These are phyloP conservation scores for Phylloporus sp. DNA, from an alignment of 768 basidiomycete genomes.

Conservation along the genomic window DNA sequence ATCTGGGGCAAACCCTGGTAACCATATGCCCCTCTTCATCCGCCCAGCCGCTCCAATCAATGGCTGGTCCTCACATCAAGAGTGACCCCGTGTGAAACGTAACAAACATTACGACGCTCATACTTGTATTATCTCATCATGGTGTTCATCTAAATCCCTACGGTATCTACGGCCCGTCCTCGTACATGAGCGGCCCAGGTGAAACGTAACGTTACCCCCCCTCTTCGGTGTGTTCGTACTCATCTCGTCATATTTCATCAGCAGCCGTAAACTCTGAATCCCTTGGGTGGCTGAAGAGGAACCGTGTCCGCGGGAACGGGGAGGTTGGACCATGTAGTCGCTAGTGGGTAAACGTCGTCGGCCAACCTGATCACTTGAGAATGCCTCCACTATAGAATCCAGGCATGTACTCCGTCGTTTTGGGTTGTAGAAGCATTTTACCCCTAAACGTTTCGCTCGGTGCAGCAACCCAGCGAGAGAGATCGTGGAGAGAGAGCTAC, in stretches of 20 bases:
- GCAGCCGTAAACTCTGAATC: slow-evolving; percentile 12
- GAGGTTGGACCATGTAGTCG: slow-evolving; percentile 11
- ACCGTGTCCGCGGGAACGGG: slow-evolving; percentile 21
- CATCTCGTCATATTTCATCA: slow-evolving; percentile 21
- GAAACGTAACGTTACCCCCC: slow-evolving; percentile 17
- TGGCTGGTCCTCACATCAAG: slow-evolving; percentile 6
- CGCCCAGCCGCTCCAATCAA: slow-evolving; percentile 26
- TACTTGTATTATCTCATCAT: background rate
- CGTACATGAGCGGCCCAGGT: slow-evolving; percentile 1
- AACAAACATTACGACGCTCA: background rate
- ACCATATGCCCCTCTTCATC: slow-evolving; percentile 57
- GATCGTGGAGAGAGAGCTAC: slow-evolving; percentile 14
- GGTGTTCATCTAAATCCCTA: slow-evolving; percentile 30
- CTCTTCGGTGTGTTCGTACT: slow-evolving; percentile 6
- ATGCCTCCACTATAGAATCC: slow-evolving; percentile 3
- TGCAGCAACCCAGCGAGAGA: background rate
- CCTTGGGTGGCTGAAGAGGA: slow-evolving; percentile 2
- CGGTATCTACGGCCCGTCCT: slow-evolving; percentile 5
- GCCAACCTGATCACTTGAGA: background rate
- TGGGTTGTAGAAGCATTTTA: background rate
- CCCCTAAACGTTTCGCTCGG: slow-evolving; percentile 9
- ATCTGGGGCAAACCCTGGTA: slow-evolving; percentile 47
- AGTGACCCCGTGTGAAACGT: slow-evolving; percentile 4
- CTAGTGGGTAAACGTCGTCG: slow-evolving; percentile 18
- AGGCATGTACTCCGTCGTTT: background rate